Base-by-base conservation (phyloP, 2,329 filamentous ascomycete species). In the Calonectria naviculata region DNA sequence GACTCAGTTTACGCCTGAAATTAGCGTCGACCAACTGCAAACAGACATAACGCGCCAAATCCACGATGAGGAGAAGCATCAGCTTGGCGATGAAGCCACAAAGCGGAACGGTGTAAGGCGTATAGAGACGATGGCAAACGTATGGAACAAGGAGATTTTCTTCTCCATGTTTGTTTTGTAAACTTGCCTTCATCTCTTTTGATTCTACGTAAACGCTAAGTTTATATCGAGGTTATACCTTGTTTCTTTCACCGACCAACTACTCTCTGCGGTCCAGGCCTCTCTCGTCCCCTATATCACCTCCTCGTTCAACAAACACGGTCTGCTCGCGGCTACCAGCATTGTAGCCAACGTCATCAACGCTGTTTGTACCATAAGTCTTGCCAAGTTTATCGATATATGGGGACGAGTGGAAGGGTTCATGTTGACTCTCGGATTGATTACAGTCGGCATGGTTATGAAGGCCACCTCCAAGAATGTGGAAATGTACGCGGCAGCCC, bases 201-300 rank as follows among this genome's bases (percentile, higher is more conserved):
- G 24, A 21, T 46, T 21, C 42, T 61, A n/a, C n/a, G n/a, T n/a
- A n/a, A 31, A 36, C 15, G 5, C 1, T n/a, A 7, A 29, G 49
- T 54, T 29, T 9, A 17, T n/a, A 17, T 13, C 42, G 56, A 85
- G 84, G 26, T 78, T 85, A 29, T 86, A 82, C 74, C 75, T 85
- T 28, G 81, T 85, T 61, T 77, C 78, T 36, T 84, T 85, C 66
- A 78, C 82, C 69, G 82, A 84, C 67, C 76, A 77, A 26, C 77
- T 86, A 36, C 74, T 84, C 19, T 74, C 79, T 13, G 79, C 80
- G 31, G 79, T 85, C 67, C 80, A 85, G 61, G 75, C 85, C 62
- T 88, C 89, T 41, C 83, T 93, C 56, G 87, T 88, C 19, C 88
- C 90, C 38, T 93, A 91, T 81, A 89, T 93, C 34, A 93, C 92